Percentiles rank a stretch among this genome's conserved stretches.
These are phyloP conservation scores for Postia placenta DNA, from an alignment of 768 basidiomycete species.

Conservation along the genomic window DNA sequence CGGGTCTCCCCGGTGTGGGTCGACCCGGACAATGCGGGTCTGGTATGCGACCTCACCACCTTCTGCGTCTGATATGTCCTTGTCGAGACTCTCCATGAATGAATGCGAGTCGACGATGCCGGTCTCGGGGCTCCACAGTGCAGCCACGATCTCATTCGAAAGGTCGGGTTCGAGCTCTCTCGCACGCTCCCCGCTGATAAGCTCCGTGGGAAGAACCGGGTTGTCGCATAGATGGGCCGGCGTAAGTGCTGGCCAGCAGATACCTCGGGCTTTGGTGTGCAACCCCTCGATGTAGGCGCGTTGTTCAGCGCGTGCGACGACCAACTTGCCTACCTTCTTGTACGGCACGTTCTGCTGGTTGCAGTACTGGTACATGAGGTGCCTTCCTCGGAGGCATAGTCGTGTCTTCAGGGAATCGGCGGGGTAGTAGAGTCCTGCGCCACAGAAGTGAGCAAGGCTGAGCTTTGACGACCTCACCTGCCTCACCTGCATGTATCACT, in stretches of 20 bases:
- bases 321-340: constrained; percentile 80
- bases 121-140: constrained; percentile 79
- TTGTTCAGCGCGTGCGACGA: constrained; percentile 73
- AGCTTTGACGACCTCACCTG: background rate
- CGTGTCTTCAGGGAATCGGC: constrained; percentile 75
- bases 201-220: constrained; percentile 50
- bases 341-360: constrained; percentile 52
- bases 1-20: constrained; percentile 41
- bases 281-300: constrained; percentile 64
- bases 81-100: constrained; percentile 78
- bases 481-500: constrained; percentile 82
- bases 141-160: constrained; percentile 59
- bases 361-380: constrained; percentile 79
- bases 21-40: constrained; percentile 82
- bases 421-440: constrained; percentile 78
- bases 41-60: constrained; percentile 67
- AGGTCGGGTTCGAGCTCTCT: constrained; percentile 79
- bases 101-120: constrained; percentile 89
- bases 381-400: constrained; percentile 81
- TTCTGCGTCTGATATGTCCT: constrained; percentile 69
- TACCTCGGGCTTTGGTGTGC: constrained; percentile 49
- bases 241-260: constrained; percentile 46
- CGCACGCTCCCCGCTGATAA: constrained; percentile 65
- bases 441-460: background rate
- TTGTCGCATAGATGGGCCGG: constrained; percentile 19